Percentiles rank a stretch among this genome's conserved stretches.
Conservation (phyloP, 1,139 yeast genomes). For the Suhomyces anneliseae region DNA sequence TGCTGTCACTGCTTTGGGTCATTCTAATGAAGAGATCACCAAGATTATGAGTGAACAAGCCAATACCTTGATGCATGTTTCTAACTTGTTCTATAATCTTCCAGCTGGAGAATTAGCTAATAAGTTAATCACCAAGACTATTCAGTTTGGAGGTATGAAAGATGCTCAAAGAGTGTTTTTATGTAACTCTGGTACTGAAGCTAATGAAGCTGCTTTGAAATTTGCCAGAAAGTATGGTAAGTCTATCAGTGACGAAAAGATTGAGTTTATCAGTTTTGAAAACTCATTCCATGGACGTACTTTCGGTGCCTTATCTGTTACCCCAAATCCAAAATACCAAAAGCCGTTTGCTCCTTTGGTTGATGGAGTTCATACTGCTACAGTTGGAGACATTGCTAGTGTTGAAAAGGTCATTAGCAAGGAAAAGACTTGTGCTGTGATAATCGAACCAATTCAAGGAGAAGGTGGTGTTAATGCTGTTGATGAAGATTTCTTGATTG, state of each 20-base stretch:
- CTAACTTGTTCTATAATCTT: conserved; percentile 80
- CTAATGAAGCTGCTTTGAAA: conserved; percentile 95
- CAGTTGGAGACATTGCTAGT: conserved; percentile 57
- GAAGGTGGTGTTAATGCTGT: conserved; percentile 91
- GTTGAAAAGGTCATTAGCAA: conserved; percentile 56
- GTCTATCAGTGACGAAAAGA: conserved; percentile 52
- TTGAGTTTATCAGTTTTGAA: conserved; percentile 79
- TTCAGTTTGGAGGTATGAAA: conserved; percentile 71
- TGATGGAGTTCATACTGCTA: conserved; percentile 76
- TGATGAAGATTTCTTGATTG: conserved; percentile 59
- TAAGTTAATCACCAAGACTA: conserved; percentile 68
- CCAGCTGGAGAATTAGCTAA: conserved; percentile 81
- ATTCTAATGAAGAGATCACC: conserved; percentile 71
- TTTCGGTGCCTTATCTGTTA: conserved; percentile 88
- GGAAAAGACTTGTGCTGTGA: conserved; percentile 85
- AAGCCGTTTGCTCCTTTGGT: conserved; percentile 85
- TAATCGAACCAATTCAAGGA: conserved; percentile 96
- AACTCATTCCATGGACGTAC: conserved; percentile 95
- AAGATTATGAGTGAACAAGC: conserved; percentile 73
- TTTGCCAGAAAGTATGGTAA: conserved; percentile 90
- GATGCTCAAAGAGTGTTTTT: conserved; percentile 83
- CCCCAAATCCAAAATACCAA: conserved; percentile 91
- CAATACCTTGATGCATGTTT: conserved; percentile 70
- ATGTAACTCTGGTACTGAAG: conserved; percentile 94
- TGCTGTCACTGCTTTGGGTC: conserved; percentile 95